Base-by-base conservation (phyloP, 2,329 filamentous ascomycete genomes). In the Cladosporium sp. region DNA sequence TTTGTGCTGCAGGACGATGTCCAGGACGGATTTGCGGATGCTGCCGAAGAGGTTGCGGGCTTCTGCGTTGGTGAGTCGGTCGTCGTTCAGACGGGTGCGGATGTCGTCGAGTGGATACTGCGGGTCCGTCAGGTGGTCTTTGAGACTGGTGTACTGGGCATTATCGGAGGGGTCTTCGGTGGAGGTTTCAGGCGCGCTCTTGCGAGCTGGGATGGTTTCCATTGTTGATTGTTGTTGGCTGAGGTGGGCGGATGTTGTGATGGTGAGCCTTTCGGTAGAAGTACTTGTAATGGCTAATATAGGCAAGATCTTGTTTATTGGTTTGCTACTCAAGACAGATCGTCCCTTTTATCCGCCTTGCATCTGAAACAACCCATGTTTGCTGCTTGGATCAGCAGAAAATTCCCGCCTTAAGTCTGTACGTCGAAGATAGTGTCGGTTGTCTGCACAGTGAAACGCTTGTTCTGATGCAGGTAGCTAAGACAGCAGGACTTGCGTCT, bases 11-110 rank as follows among this genome's bases (percentile, higher is more conserved):
- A 33, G 44, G 21, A 62, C 14, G 31, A 28, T 14, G 6, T 53
- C 21, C 2, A 62, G 46, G 31, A 62, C 26, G 12, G 60, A 23
- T 35, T 29, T 62, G 33, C 60, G 60, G 33, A 62, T 37, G n/a
- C 18, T 18, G 29, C 60, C 60, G 46, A 62, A 40, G 16, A 62
- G 46, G 0, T 37, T 40, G 31, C 49, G 60, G 18, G 11, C 8
- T 5, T 55, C 18, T n/a, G 29, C 31, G 8, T 55, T 18, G 52
- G 28, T 33, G 29, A 55, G 52, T 2, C n/a, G 52, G 2, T 8
- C 1, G n/a, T 55, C 29, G 18, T 21, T 33, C 8, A 55, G 52
- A 6, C 7, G 28, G 28, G 14, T 33, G 28, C 16, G 28, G 29
- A 55, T 33, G 14, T 55, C 29, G 18, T 10, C 18, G 52, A 55